These are phyloP conservation scores for Candida nitratophila DNA, from an alignment of 805 yeast species.

Conservation along the genomic window DNA sequence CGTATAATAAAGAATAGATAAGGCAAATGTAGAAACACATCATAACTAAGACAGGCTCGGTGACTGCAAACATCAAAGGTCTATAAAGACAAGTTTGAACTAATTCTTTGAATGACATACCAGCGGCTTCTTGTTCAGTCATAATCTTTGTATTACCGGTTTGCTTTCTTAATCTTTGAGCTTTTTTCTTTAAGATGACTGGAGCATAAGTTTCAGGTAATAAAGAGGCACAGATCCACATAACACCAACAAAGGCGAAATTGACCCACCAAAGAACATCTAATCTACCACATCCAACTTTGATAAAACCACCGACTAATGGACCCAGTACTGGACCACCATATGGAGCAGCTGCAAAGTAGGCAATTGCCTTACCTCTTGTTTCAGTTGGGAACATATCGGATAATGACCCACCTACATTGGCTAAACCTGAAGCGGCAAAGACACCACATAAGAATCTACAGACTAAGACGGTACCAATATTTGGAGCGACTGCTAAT, in stretches of 20 bases:
- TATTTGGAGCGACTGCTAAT: slow-evolving; percentile 76
- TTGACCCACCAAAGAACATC: slow-evolving; percentile 84
- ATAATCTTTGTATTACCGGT: slow-evolving; percentile 79
- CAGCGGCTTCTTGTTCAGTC: slow-evolving; percentile 89
- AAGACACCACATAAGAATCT: slow-evolving; percentile 86
- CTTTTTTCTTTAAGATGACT: slow-evolving; percentile 61
- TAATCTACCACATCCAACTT: slow-evolving; percentile 59
- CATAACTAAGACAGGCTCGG: slow-evolving; percentile 81
- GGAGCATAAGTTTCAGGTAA: slow-evolving; percentile 95
- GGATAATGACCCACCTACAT: slow-evolving; percentile 88
- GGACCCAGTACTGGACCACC: slow-evolving; percentile 93
- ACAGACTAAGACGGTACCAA: slow-evolving; percentile 73
- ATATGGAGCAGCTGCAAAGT: slow-evolving; percentile 87
- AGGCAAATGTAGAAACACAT: slow-evolving; percentile 83
- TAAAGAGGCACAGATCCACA: slow-evolving; percentile 57
- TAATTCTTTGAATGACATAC: slow-evolving; percentile 61
- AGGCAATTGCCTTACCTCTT: slow-evolving; percentile 85
- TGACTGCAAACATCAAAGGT: slow-evolving; percentile 68
- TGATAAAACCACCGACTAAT: slow-evolving; percentile 78
- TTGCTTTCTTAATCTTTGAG: slow-evolving; percentile 60
- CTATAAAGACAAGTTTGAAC: slow-evolving; percentile 66
- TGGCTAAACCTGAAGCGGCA: slow-evolving; percentile 72
- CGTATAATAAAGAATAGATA: slow-evolving; percentile 84
- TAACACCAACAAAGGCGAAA: slow-evolving; percentile 83
- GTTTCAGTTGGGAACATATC: slow-evolving; percentile 79